Evolutionary conservation across 805 yeast species (phyloP).

Genomic region (Wilhelminamyces savonicus): DNA sequence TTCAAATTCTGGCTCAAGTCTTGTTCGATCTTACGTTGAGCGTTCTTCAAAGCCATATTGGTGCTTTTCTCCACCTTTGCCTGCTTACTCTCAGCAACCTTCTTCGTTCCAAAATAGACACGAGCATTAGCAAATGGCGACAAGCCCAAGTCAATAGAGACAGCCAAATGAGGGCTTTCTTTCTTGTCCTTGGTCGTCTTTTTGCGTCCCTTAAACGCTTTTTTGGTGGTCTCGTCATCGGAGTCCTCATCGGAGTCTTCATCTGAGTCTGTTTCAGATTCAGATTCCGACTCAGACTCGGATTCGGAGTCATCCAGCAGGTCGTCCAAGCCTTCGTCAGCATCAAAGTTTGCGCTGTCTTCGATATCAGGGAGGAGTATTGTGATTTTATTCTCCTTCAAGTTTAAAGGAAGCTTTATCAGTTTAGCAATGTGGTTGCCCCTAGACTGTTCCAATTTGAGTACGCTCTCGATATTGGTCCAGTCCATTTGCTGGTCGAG

Average conservation of each 20-base stretch:
- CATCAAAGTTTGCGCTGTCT: constrained; percentile 8
- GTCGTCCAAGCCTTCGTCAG: too few relatives aligned
- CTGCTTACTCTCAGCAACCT: constrained; percentile 70
- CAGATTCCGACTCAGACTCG: constrained; percentile 15
- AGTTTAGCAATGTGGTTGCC: constrained; percentile 58
- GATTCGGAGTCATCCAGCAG: constrained; percentile 12
- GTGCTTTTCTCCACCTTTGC: constrained; percentile 75
- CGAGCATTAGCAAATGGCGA: constrained; percentile 90
- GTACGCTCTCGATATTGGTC: constrained; percentile 76
- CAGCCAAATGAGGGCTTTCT: constrained; percentile 30
- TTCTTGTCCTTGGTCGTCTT: constrained; percentile 3
- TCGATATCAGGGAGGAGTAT: constrained; percentile 45
- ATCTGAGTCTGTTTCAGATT: constrained; percentile 28
- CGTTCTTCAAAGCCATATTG: constrained; percentile 70
- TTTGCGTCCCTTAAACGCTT: constrained; percentile 1
- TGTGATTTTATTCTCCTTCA: constrained; percentile 61
- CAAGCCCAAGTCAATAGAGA: constrained; percentile 58
- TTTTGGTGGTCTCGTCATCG: constrained; percentile 22
- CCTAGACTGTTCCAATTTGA: constrained; percentile 60
- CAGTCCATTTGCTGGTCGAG: constrained; percentile 89
- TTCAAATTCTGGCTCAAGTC: constrained; percentile 62
- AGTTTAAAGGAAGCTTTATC: constrained; percentile 63
- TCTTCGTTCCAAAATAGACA: constrained; percentile 70
- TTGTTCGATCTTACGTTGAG: constrained; percentile 67
- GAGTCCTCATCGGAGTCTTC: constrained; percentile 20